Evolutionary conservation across 192 early-diverging fungal genomes (phyloP), one percentile per base, ranked within the genome.

Genomic region (Funneliformis geosporum): DNA sequence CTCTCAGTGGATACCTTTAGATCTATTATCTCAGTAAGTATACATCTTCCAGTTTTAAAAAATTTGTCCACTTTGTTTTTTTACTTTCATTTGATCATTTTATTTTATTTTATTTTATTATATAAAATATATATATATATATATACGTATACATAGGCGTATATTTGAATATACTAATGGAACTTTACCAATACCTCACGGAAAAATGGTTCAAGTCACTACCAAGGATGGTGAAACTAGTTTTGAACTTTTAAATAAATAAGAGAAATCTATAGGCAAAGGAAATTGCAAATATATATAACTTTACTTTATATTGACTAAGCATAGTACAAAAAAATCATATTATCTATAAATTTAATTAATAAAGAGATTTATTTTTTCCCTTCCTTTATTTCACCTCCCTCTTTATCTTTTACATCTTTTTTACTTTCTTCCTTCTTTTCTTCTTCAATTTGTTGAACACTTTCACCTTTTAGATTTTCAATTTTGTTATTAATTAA

Each of bases 401-500:
- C 50, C 82, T 80, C 82, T 40, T 70, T 62, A n/a, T 80, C 82
- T 40, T 70, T 62, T 38, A 39, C 47, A 21, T 83, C 76, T 50
- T 80, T 50, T 60, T 80, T 81, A 62, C 79, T 79, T 75, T 86
- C 80, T 61, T 80, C 80, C 61, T 80, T 82, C n/a, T 83, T 75
- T 23, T 80, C 85, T 33, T 80, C 87, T n/a, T 65, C 84, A 39
- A 80, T 83, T 60, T 69, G 46, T 70, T 70, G 66, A 28, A 87
- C 83, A 76, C 78, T 83, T 79, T 95, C 94, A 18, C 89, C 87
- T 64, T 93, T 89, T 10, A 91, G 80, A 80, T 97, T 96, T 85
- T 95, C 93, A 61, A 97, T 92, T 89, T 99, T 99, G 88, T 99
- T 99, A 82, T 96, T 93, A 81, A 99, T 98, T 44, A 99, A 83